phyloP scores from a whole-genome alignment of 225 moss, liverwort and hornwort genomes.

The Pseudisothecium myosuroides region DNA sequence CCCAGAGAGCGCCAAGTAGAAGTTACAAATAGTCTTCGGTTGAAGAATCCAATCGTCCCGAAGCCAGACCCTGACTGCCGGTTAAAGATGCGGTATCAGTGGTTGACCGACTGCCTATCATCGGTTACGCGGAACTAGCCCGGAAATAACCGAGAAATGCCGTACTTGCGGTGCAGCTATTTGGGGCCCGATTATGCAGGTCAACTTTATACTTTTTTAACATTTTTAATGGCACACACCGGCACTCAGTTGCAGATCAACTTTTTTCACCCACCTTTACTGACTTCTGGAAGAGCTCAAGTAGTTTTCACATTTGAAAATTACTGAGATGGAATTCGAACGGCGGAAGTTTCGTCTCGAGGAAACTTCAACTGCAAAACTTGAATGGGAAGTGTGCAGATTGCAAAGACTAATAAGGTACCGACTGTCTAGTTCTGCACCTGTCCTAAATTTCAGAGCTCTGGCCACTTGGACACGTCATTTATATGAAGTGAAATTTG shows the following conservation, averaged over 20 bases:
- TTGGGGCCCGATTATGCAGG: neutral
- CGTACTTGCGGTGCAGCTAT: neutral
- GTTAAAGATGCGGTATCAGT: neutral
- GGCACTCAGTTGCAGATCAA: neutral
- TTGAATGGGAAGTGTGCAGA: neutral
- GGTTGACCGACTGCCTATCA: neutral
- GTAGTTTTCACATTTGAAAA: too few relatives aligned
- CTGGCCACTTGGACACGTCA: neutral
- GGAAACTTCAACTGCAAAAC: neutral
- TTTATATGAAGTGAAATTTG: neutral
- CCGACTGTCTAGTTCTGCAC: neutral
- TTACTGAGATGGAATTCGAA: neutral
- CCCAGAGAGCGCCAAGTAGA: constrained; percentile 1
- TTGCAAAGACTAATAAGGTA: neutral
- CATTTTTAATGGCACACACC: neutral
- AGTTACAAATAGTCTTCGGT: neutral
- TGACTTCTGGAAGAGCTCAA: too few relatives aligned
- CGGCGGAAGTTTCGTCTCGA: too few relatives aligned
- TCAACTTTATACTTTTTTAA: neutral
- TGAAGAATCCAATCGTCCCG: neutral
- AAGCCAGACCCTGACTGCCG: neutral
- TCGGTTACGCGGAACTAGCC: neutral
- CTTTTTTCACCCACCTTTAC: neutral
- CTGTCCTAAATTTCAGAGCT: neutral
- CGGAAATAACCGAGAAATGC: neutral